Base-by-base conservation (phyloP, 2,329 filamentous ascomycete genomes). In the Cercospora sp. region DNA sequence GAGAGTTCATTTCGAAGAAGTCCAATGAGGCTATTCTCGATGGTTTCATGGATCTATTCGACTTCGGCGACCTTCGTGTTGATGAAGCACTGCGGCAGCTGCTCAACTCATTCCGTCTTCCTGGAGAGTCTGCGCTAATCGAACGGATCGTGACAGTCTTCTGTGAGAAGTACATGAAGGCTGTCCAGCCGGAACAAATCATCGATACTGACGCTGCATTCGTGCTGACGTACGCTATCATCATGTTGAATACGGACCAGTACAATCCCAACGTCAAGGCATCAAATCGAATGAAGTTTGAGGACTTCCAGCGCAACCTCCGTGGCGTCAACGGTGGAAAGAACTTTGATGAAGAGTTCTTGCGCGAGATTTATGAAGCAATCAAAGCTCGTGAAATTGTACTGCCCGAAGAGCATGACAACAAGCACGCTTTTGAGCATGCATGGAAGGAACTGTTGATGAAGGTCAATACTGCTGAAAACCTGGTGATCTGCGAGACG, bases 321-420 rank as follows among this genome's bases (percentile, higher is more conserved):
- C 88, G 94, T 48, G 94, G 94, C 10, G 91, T 95, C 36, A 99
- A 99, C 75, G 89, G 87, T 28, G 91, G 91, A 63, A 87, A 92
- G 72, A 90, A 99, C 77, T 99, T 98, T 78, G 87, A 90, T 5
- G 85, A 88, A 0, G 90, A 94, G 70, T 98, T 94, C 76, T 85
- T 99, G 0, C 87, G 93, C 76, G 88, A 88, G 2, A 97, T 98
- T 65, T 99, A 90, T 76, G 89, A 97, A 74, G 93, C 93, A 0
- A 99, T 99, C 82, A 93, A 91, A 78, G 89, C 88, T 18, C 92
- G 95, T 72, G 95, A 99, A 80, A 99, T 99, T 71, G 97, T 99
- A 71, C 82, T 99, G 23, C 95, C 95, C 0, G 95, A 98, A 72
- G 95, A 99, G 80, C 95, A 98, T 78, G 94, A 97, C 77, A 97